These are phyloP conservation scores for Acorus gramineus DNA, from an alignment of 106 monocot species.

Conservation along the genomic window DNA sequence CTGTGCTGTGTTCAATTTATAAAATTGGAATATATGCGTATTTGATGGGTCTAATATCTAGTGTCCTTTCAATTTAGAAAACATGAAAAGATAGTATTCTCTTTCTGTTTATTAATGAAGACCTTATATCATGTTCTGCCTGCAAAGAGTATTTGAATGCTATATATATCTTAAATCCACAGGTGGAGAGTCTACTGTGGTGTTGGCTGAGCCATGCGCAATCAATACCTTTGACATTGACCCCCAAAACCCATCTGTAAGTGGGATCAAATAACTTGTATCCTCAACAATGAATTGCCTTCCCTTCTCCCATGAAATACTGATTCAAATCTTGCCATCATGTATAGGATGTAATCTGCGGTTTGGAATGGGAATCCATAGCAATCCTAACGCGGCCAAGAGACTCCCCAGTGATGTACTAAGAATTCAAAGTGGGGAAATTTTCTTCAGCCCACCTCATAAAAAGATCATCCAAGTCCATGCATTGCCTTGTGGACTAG, in stretches of 20 bases:
- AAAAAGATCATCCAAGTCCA: too few relatives aligned
- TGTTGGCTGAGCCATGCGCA: constrained; percentile 76
- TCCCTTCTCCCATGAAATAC: too few relatives aligned
- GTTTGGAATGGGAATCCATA: constrained; percentile 80
- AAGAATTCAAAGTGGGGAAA: constrained; percentile 1
- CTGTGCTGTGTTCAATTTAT: too few relatives aligned
- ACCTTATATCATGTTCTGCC: too few relatives aligned
- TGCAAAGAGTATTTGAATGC: too few relatives aligned
- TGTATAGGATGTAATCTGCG: constrained; percentile 60
- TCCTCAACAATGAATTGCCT: background rate
- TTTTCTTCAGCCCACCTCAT: too few relatives aligned
- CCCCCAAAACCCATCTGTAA: constrained; percentile 84
- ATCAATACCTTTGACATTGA: constrained; percentile 93
- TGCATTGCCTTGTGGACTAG: too few relatives aligned
- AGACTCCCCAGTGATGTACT: constrained; percentile 15
- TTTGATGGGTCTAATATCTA: too few relatives aligned
- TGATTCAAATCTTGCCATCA: background rate
- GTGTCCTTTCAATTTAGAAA: too few relatives aligned
- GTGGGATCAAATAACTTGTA: background rate
- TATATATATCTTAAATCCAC: background rate
- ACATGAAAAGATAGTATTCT: too few relatives aligned
- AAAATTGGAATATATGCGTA: too few relatives aligned
- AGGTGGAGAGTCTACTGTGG: constrained; percentile 57
- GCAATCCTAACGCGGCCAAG: constrained; percentile 54
- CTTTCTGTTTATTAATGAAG: too few relatives aligned